Percentiles rank a stretch among this genome's conserved stretches.
phyloP scores from a whole-genome alignment of 169 alveolate species.

The Eimeria sp. region DNA sequence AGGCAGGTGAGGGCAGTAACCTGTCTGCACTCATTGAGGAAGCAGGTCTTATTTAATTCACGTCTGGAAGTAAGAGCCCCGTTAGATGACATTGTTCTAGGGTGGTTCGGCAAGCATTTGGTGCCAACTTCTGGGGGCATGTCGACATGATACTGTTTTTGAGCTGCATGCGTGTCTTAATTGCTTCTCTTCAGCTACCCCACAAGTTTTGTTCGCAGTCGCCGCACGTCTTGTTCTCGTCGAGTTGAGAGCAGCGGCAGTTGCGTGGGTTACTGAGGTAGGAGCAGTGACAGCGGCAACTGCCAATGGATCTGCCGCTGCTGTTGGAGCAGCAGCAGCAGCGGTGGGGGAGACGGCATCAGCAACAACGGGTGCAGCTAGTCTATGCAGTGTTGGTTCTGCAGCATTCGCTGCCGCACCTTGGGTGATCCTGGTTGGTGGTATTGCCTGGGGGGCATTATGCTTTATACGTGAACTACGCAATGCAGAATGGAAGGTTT shows the following conservation, averaged over 20 bases:
- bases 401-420: constrained; percentile 11
- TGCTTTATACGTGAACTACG: constrained; percentile 1
- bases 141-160: background rate
- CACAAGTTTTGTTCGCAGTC: background rate
- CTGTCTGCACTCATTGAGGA: background rate
- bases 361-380: constrained; percentile 46
- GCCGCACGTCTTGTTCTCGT: constrained; percentile 42
- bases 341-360: constrained; percentile 28
- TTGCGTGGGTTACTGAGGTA: constrained; percentile 5
- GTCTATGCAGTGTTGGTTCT: background rate
- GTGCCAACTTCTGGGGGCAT: background rate
- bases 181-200: constrained; percentile 16
- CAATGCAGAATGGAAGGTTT: background rate
- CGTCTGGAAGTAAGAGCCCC: background rate
- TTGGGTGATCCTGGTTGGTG: constrained; percentile 45
- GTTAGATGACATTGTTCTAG: background rate
- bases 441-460: background rate
- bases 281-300: constrained; percentile 11
- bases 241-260: constrained; percentile 25
- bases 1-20: constrained; percentile 9
- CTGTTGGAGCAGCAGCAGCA: constrained; percentile 39
- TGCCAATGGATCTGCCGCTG: background rate
- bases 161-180: background rate
- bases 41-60: background rate
- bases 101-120: background rate